A percentile compares a stretch with the other conserved stretches of the same genome.
Evolutionary conservation across 805 yeast genomes (phyloP).

Genomic region (Cyberlindnera euphorbiiphila): DNA sequence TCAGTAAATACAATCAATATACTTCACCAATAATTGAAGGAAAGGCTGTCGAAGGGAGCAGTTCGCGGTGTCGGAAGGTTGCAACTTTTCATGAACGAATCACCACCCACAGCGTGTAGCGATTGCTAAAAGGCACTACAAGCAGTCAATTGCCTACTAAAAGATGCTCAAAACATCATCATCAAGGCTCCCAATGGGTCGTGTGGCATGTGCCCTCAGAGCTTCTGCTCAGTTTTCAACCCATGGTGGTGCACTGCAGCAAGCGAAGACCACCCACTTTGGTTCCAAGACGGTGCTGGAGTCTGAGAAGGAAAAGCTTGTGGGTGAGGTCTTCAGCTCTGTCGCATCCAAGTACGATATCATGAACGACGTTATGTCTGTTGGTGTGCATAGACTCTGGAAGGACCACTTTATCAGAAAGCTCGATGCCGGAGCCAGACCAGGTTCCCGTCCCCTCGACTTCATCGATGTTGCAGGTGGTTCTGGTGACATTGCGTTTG

Average conservation of each 20-base stretch:
- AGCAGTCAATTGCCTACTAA: too few relatives aligned
- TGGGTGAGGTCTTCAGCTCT: slow-evolving; percentile 84
- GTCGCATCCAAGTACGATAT: slow-evolving; percentile 93
- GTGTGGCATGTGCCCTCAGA: neutral
- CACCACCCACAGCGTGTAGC: slow-evolving; percentile 1
- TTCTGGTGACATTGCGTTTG: slow-evolving; percentile 97
- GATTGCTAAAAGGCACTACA: too few relatives aligned
- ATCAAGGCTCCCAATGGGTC: slow-evolving; percentile 2
- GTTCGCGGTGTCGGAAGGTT: too few relatives aligned
- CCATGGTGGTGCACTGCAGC: slow-evolving; percentile 3
- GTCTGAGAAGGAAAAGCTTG: slow-evolving; percentile 77
- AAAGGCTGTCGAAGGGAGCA: too few relatives aligned
- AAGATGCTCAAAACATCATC: slow-evolving; percentile 8
- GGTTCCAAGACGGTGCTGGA: slow-evolving; percentile 82
- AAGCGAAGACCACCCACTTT: slow-evolving; percentile 73
- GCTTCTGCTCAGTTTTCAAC: slow-evolving; percentile 8
- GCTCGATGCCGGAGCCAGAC: slow-evolving; percentile 90
- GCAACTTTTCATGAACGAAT: too few relatives aligned
- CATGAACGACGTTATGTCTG: slow-evolving; percentile 97
- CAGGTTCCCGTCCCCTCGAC: slow-evolving; percentile 77
- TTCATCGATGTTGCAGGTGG: slow-evolving; percentile 99
- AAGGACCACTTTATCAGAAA: slow-evolving; percentile 83
- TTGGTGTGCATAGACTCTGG: slow-evolving; percentile 95
- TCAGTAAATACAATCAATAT: too few relatives aligned
- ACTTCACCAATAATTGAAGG: too few relatives aligned